Evolutionary conservation across 2,329 filamentous ascomycete genomes (phyloP).

Genomic region (Blumeriella jaapii): DNA sequence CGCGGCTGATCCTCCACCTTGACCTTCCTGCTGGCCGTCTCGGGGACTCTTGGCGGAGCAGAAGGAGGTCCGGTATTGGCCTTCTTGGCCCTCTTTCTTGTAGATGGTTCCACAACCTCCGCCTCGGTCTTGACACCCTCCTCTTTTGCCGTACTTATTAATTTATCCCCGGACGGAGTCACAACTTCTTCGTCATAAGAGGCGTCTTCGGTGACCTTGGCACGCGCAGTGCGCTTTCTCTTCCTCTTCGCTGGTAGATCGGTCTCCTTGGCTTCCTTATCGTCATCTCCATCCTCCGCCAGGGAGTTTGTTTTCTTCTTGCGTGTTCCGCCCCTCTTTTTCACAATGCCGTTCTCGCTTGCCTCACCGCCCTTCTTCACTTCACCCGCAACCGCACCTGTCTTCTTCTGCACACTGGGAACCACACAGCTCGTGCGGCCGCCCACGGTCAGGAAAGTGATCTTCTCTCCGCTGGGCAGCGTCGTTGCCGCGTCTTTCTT

Average conservation of each 20-base stretch:
- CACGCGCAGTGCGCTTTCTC: neutral
- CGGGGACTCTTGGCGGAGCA: neutral
- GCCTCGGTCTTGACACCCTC: neutral
- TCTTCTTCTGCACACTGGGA: slow-evolving; percentile 75
- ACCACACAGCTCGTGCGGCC: slow-evolving; percentile 86
- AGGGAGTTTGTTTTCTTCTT: slow-evolving; percentile 5
- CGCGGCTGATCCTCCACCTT: slow-evolving; percentile 1
- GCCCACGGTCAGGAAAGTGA: slow-evolving; percentile 79
- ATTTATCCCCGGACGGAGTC: neutral
- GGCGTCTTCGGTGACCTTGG: neutral
- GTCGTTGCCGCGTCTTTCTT: slow-evolving; percentile 56
- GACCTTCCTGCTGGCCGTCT: slow-evolving; percentile 4
- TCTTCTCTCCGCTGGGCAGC: slow-evolving; percentile 74
- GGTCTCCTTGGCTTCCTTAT: neutral
- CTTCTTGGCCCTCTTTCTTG: slow-evolving; percentile 3
- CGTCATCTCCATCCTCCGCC: slow-evolving; percentile 4
- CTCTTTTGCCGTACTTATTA: neutral
- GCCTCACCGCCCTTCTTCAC: slow-evolving; percentile 13
- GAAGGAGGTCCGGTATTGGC: neutral
- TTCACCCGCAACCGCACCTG: slow-evolving; percentile 22
- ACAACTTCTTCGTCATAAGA: neutral
- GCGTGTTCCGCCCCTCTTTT: slow-evolving; percentile 28
- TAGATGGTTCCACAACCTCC: neutral
- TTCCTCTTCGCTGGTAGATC: neutral
- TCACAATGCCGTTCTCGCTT: slow-evolving; percentile 9